Evolutionary conservation across 352 stramenopile species (phyloP).

Genomic region (Phytophthora brassicae): DNA sequence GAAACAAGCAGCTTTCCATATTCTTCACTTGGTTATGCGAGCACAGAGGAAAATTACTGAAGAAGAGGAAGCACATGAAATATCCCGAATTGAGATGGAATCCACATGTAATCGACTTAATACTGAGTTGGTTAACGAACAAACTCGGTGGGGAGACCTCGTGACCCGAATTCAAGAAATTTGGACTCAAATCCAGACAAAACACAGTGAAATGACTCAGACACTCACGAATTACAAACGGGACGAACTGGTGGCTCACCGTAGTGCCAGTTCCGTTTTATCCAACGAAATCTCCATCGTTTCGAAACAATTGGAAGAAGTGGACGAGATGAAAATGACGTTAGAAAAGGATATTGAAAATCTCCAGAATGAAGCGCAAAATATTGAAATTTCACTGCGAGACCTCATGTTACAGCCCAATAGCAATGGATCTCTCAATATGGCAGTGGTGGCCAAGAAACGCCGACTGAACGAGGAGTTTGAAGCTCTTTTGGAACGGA

Average conservation of each 20-base stretch:
- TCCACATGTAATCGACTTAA: conserved; percentile 12
- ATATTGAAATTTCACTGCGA: conserved; percentile 51
- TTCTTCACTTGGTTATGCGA: conserved; percentile 44
- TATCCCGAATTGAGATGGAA: conserved; percentile 25
- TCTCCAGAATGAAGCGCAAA: conserved; percentile 60
- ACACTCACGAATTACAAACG: conserved; percentile 83
- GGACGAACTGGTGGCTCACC: conserved; percentile 74
- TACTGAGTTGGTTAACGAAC: conserved; percentile 28
- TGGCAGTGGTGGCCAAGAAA: conserved; percentile 74
- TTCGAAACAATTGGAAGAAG: conserved; percentile 73
- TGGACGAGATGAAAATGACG: conserved; percentile 54
- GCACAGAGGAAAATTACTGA: conserved; percentile 43
- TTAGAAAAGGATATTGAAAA: conserved; percentile 63
- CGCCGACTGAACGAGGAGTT: conserved; percentile 83
- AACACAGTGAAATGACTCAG: conserved; percentile 64
- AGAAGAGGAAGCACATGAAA: conserved; percentile 16
- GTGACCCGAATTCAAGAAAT: conserved; percentile 28
- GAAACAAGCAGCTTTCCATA: conserved; percentile 56
- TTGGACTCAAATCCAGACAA: conserved; percentile 38
- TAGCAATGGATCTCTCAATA: conserved; percentile 41
- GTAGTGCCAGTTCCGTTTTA: conserved; percentile 67
- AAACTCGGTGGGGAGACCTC: conserved; percentile 35
- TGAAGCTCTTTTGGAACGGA: conserved; percentile 66
- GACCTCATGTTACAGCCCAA: conserved; percentile 61
- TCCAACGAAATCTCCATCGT: conserved; percentile 79